Conservation (phyloP, 2,329 filamentous ascomycete genomes). For the Colletotrichum costaricense region DNA sequence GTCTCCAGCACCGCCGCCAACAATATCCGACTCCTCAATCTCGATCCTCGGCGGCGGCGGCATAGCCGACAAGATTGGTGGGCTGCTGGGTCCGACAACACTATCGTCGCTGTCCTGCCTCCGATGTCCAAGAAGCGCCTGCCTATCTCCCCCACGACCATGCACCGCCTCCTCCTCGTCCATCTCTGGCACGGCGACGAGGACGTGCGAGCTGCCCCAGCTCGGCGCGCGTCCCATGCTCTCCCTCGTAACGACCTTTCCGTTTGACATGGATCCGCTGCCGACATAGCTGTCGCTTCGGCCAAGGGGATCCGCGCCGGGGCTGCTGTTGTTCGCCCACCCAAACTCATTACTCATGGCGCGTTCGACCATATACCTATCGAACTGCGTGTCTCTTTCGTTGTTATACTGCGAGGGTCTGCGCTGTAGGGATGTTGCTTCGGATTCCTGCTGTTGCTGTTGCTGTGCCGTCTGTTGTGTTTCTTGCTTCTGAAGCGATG, state of each 20-base stretch:
- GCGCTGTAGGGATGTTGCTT: conserved; percentile 6
- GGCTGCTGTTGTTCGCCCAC: conserved; percentile 39
- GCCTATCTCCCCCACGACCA: conserved; percentile 40
- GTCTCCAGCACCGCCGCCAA: conserved; percentile 36
- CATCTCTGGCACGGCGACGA: conserved; percentile 54
- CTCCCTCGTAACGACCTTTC: conserved; percentile 28
- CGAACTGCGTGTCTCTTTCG: conserved; percentile 43
- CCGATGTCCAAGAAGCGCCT: conserved; percentile 42
- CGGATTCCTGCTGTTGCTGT: background rate
- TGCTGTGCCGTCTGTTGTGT: conserved; percentile 8
- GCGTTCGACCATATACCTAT: conserved; percentile 44
- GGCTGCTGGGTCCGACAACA: background rate
- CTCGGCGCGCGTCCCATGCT: conserved; percentile 46
- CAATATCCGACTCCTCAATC: conserved; percentile 39
- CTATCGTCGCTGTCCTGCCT: conserved; percentile 24
- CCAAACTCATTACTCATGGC: conserved; percentile 48
- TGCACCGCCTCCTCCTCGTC: conserved; percentile 42
- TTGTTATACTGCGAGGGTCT: conserved; percentile 39
- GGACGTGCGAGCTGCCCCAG: conserved; percentile 49
- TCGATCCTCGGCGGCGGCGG: conserved; percentile 26
- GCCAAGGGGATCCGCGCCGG: conserved; percentile 28
- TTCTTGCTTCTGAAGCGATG: background rate
- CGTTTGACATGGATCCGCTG: conserved; percentile 37
- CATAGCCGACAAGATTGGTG: background rate
- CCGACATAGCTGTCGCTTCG: conserved; percentile 42